Percentiles rank a stretch among this genome's conserved stretches.
Conservation (phyloP, 129 eudicot genomes). For the Saussurea involucrata region DNA sequence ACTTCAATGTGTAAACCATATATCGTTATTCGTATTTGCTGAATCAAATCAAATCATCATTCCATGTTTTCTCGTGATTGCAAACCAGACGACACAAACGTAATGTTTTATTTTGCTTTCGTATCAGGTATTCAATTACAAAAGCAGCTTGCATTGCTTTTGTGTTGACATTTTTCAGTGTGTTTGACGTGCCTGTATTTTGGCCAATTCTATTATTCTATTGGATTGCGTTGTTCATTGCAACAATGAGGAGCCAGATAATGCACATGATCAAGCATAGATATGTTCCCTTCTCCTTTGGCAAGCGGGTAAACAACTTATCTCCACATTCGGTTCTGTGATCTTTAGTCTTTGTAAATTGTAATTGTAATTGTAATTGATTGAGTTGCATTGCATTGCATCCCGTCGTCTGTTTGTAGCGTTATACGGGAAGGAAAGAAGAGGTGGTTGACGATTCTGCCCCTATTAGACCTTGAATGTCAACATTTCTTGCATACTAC, state of each 20-base stretch:
- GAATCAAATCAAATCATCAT: too few species aligned
- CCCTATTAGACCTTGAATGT: neutral
- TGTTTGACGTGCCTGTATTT: constrained; percentile 55
- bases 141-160: constrained; percentile 55
- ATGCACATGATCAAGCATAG: constrained; percentile 56
- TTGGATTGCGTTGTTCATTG: constrained; percentile 42
- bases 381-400: neutral
- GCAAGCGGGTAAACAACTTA: constrained; percentile 45
- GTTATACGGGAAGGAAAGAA: neutral
- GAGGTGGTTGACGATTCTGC: neutral
- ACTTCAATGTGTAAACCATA: too few species aligned
- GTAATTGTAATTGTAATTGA: neutral
- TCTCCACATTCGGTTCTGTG: neutral
- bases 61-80: too few species aligned
- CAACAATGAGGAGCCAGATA: constrained; percentile 56
- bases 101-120: neutral
- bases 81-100: neutral
- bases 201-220: constrained; percentile 64
- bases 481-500: neutral
- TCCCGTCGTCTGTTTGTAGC: neutral
- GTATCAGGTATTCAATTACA: constrained; percentile 40
- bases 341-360: neutral
- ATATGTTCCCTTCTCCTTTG: constrained; percentile 51
- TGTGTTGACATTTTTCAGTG: constrained; percentile 51
- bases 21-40: too few species aligned